Percentiles rank a stretch among this genome's conserved stretches.
phyloP scores from a whole-genome alignment of 345 rosid species.

The Sisymbrium irio region DNA sequence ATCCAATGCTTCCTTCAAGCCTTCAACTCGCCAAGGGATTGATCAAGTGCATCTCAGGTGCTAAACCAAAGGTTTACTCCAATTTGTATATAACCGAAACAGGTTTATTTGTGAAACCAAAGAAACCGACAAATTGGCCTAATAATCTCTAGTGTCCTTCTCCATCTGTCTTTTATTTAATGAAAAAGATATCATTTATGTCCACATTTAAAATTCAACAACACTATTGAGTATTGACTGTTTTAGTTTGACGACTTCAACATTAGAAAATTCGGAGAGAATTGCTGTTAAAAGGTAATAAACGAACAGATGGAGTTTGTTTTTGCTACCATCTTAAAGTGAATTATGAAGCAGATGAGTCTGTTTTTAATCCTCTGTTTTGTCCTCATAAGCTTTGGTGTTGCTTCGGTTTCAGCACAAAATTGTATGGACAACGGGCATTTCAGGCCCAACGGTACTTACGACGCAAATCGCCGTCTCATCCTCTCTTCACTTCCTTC shows the following conservation, averaged over 20 bases:
- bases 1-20: too few relatives aligned
- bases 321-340: neutral
- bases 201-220: neutral
- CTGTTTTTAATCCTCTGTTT: neutral
- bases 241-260: neutral
- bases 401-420: slow-evolving; percentile 7
- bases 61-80: too few relatives aligned
- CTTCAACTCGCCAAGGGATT: too few relatives aligned
- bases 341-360: slow-evolving; percentile 1
- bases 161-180: neutral
- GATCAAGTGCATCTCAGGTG: too few relatives aligned
- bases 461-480: slow-evolving; percentile 23
- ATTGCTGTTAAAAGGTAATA: neutral
- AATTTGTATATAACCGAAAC: too few relatives aligned
- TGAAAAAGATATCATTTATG: neutral
- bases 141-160: neutral
- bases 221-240: neutral
- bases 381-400: slow-evolving; percentile 1
- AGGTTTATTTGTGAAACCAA: too few relatives aligned
- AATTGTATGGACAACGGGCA: neutral
- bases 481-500: slow-evolving; percentile 28
- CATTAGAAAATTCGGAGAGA: neutral
- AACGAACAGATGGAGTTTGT: neutral
- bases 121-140: too few relatives aligned
- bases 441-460: slow-evolving; percentile 27